A percentile compares a stretch with the other conserved stretches of the same genome.
Conservation (phyloP, 129 eudicot species). For the Gnaphalium uliginosum region DNA sequence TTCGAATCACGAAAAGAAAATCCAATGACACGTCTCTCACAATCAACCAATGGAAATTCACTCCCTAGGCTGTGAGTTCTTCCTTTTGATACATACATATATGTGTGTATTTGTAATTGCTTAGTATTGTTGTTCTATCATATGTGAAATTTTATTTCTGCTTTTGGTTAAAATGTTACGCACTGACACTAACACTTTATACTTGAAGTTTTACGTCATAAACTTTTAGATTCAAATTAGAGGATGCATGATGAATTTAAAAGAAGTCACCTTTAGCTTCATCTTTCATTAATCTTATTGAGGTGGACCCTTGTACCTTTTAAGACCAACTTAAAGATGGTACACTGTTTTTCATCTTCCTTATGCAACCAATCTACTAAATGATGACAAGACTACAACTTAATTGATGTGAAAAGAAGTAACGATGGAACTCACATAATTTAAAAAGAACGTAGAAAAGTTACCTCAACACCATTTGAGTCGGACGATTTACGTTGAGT, state of each 20-base stretch:
- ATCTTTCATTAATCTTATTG: not conserved
- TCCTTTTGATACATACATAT: not conserved
- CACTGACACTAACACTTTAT: not conserved
- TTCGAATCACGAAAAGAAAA: slow-evolving; percentile 23
- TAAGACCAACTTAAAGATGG: not conserved
- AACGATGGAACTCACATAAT: not conserved
- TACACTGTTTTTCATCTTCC: not conserved
- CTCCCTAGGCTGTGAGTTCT: slow-evolving; percentile 44
- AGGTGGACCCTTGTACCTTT: not conserved
- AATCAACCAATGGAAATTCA: slow-evolving; percentile 24
- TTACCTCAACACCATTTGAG: not conserved
- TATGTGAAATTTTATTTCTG: not conserved
- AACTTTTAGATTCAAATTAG: not conserved
- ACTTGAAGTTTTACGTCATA: not conserved
- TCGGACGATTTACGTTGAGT: not conserved
- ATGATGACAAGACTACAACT: not conserved
- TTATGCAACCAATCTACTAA: not conserved
- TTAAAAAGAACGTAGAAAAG: not conserved
- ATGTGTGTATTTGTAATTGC: not conserved
- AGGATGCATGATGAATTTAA: not conserved
- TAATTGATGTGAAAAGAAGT: not conserved
- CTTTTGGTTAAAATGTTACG: not conserved
- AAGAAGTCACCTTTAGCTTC: not conserved
- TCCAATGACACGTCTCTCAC: slow-evolving; percentile 26
- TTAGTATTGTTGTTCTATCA: not conserved